phyloP scores from a whole-genome alignment of 1,139 yeast species.

The Diutina siamensis region DNA sequence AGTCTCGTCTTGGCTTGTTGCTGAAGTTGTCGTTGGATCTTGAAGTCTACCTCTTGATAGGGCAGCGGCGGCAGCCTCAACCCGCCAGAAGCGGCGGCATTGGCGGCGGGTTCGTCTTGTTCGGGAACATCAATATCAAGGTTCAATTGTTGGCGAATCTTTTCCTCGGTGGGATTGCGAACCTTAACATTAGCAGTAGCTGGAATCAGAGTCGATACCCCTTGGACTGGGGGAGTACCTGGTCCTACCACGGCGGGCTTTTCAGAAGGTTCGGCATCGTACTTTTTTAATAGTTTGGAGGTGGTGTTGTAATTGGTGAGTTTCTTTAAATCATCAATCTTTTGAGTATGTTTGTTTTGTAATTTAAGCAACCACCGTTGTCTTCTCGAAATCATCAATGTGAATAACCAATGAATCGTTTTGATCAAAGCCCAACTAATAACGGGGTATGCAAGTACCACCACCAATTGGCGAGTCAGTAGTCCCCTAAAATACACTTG shows the following conservation, averaged over 20 bases:
- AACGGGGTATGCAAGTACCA: slow-evolving; percentile 21
- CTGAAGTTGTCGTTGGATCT: background rate
- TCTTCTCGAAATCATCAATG: slow-evolving; percentile 14
- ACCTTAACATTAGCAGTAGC: background rate
- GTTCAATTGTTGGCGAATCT: background rate
- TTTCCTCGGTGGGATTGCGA: slow-evolving; percentile 4
- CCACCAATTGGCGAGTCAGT: slow-evolving; percentile 12
- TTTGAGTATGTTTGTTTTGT: slow-evolving; percentile 36
- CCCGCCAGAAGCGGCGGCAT: background rate
- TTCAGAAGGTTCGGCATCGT: slow-evolving; percentile 27
- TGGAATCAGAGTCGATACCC: background rate
- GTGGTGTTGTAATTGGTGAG: slow-evolving; percentile 73
- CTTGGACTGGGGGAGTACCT: background rate
- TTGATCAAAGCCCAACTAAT: slow-evolving; percentile 14
- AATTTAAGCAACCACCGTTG: background rate
- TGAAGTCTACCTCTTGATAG: background rate
- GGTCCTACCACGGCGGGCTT: background rate
- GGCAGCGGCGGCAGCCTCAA: background rate
- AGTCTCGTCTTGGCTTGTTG: background rate
- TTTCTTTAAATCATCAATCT: slow-evolving; percentile 66
- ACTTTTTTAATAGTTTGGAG: slow-evolving; percentile 57
- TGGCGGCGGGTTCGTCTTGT: background rate
- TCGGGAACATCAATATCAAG: background rate
- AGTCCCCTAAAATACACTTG: slow-evolving; percentile 12
- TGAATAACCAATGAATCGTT: slow-evolving; percentile 15